Percentiles rank a stretch among this genome's conserved stretches.
Evolutionary conservation across 2,329 filamentous ascomycete species (phyloP).

Genomic region (Chrysoporthe cubensis): DNA sequence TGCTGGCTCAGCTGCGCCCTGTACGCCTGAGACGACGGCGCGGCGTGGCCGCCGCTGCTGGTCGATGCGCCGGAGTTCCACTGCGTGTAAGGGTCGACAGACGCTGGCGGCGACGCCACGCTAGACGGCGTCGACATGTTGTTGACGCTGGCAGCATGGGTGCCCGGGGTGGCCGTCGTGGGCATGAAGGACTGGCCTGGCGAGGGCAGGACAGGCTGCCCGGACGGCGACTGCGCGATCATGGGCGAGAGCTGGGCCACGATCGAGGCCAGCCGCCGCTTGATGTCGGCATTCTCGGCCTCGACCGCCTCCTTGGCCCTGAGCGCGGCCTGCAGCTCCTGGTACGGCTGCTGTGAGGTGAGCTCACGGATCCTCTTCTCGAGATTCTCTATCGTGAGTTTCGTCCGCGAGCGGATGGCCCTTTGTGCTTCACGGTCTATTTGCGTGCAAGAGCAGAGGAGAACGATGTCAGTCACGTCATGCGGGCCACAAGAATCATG

Average conservation of each 20-base stretch:
- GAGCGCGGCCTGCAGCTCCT: slow-evolving; percentile 77
- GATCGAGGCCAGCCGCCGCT: slow-evolving; percentile 67
- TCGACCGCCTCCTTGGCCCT: slow-evolving; percentile 77
- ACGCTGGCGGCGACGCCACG: slow-evolving; percentile 40
- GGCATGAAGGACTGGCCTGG: slow-evolving; percentile 36
- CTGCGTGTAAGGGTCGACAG: slow-evolving; percentile 37
- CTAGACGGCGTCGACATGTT: slow-evolving; percentile 46
- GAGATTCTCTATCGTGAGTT: slow-evolving; percentile 75
- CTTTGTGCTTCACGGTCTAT: slow-evolving; percentile 83
- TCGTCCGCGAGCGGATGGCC: slow-evolving; percentile 81
- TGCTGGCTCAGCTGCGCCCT: slow-evolving; percentile 49
- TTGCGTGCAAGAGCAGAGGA: slow-evolving; percentile 9
- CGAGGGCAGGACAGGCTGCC: slow-evolving; percentile 26
- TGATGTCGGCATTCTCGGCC: slow-evolving; percentile 80
- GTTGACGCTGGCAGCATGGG: slow-evolving; percentile 31
- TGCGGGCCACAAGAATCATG: background rate
- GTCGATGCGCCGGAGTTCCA: slow-evolving; percentile 33
- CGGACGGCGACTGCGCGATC: slow-evolving; percentile 41
- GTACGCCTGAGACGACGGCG: slow-evolving; percentile 32
- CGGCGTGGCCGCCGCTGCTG: slow-evolving; percentile 25
- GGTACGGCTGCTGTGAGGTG: slow-evolving; percentile 79
- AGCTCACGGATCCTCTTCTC: slow-evolving; percentile 76
- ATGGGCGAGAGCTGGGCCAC: slow-evolving; percentile 63
- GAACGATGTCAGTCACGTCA: background rate
- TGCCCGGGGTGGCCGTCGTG: slow-evolving; percentile 33